These are phyloP conservation scores for Aspergillus pseudonomiae DNA, from an alignment of 2,329 filamentous ascomycete species.

Conservation along the genomic window DNA sequence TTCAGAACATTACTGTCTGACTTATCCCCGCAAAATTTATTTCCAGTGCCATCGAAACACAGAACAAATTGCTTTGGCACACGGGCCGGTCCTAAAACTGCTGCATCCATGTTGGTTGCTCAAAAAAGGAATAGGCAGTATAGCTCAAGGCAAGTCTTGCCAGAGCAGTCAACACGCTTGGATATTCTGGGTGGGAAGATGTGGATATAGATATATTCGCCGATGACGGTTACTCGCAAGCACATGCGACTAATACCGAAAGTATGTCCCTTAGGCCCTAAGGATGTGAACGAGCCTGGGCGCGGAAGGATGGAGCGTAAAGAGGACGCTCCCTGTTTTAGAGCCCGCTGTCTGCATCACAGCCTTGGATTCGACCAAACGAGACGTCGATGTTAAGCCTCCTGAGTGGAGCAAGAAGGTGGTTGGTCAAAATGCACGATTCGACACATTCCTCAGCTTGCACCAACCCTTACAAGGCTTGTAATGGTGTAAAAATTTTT, in stretches of 20 bases:
- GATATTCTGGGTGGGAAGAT: constrained; percentile 2
- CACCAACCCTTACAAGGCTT: background rate
- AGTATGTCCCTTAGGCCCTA: constrained; percentile 5
- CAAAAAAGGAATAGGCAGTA: background rate
- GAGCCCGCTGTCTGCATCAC: background rate
- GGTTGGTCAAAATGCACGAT: constrained; percentile 10
- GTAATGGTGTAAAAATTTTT: background rate
- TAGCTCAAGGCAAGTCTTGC: background rate
- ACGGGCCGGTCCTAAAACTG: constrained; percentile 11
- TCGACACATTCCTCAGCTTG: constrained; percentile 9
- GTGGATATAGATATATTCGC: constrained; percentile 8
- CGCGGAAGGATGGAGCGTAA: background rate
- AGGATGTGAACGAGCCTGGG: constrained; percentile 6
- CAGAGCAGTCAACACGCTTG: constrained; percentile 8
- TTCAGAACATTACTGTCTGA: constrained; percentile 52
- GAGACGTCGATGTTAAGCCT: constrained; percentile 6
- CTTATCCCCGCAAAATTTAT: constrained; percentile 47
- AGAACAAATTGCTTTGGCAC: constrained; percentile 44
- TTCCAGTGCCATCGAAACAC: constrained; percentile 50
- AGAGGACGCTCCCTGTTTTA: background rate
- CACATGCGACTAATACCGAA: constrained; percentile 10
- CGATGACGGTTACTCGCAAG: constrained; percentile 3
- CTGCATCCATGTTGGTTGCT: constrained; percentile 11
- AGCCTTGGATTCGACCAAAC: background rate
- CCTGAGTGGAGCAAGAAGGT: constrained; percentile 10